These are phyloP conservation scores for Helotiales sp. DNA, from an alignment of 2,329 filamentous ascomycete species.

Conservation along the genomic window DNA sequence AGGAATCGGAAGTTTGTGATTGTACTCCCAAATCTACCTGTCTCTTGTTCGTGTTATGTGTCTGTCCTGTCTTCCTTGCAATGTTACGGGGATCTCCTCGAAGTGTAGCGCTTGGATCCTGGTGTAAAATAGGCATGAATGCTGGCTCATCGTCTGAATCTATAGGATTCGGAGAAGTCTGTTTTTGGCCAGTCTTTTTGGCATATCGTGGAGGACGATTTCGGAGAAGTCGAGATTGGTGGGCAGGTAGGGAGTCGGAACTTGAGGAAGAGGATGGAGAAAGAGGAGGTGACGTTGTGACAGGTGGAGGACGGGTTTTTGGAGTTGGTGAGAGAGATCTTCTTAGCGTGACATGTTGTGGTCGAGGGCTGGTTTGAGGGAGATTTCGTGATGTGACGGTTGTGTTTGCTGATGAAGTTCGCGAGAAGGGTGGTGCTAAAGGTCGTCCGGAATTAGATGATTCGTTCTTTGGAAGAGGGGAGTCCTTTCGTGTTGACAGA, in stretches of 20 bases:
- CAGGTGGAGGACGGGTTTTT: slow-evolving; percentile 31
- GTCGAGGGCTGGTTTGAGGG: slow-evolving; percentile 37
- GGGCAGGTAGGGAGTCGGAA: slow-evolving; percentile 37
- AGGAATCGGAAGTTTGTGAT: slow-evolving; percentile 63
- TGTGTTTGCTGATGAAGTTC: slow-evolving; percentile 42
- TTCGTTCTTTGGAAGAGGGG: slow-evolving; percentile 34
- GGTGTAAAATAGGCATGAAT: slow-evolving; percentile 40
- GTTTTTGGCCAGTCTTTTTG: slow-evolving; percentile 36
- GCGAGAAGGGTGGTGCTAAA: slow-evolving; percentile 40
- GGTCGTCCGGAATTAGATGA: slow-evolving; percentile 32
- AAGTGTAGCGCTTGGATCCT: slow-evolving; percentile 41
- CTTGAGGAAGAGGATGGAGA: slow-evolving; percentile 33
- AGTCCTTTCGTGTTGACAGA: slow-evolving; percentile 40
- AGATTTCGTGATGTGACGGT: slow-evolving; percentile 38
- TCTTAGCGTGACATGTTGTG: slow-evolving; percentile 34
- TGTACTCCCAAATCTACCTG: slow-evolving; percentile 32
- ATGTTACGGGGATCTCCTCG: slow-evolving; percentile 37
- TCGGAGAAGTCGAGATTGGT: slow-evolving; percentile 41
- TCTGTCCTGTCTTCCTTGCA: slow-evolving; percentile 22
- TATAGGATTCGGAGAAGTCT: slow-evolving; percentile 26
- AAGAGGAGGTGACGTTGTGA: slow-evolving; percentile 27
- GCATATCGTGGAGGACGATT: slow-evolving; percentile 37
- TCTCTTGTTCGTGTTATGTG: slow-evolving; percentile 22
- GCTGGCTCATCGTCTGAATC: slow-evolving; percentile 42
- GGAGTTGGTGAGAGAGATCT: slow-evolving; percentile 37